Base-by-base conservation (phyloP, 2,329 filamentous ascomycete species). In the Fusarium proliferatum region DNA sequence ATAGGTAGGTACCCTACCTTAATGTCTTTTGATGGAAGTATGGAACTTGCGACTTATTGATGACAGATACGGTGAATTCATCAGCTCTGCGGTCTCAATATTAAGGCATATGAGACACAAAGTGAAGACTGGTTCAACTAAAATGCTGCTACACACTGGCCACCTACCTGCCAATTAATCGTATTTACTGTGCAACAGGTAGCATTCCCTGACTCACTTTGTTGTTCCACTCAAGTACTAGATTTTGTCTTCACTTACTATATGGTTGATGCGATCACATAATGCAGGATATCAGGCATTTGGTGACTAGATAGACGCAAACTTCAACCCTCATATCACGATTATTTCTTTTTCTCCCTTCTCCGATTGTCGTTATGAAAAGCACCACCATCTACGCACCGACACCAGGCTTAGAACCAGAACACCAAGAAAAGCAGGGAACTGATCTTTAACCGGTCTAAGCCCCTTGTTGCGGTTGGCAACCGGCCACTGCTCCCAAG, bases 401-500 rank as follows among this genome's bases (percentile, higher is more conserved):
- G 57, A 61, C 28, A 30, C 49, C 45, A 42, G 53, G 59, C 56
- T 67, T 61, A 73, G 48, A 62, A 53, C 61, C 63, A 64, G 23
- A 70, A 58, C 57, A 41, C 61, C 43, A 61, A 55, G 33, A 57
- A 41, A 59, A 61, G 48, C 71, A 74, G 48, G 72, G 60, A 53
- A 55, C 28, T 74, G 52, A 55, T 17, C 64, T 72, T 74, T 74
- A 74, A 56, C 71, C 63, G 59, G 63, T 42, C 43, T 67, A 56
- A 72, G 39, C 65, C 61, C 67, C 63, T 74, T 71, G 56, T 57
- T 49, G 60, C 36, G 53, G 28, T 51, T 43, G 43, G 51, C 43
- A 67, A 71, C 53, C 56, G 46, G 59, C 30, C 38, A 49, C 58
- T 48, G 28, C 43, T 59, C 43, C 43, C 58, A 56, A 56, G 43